Evolutionary conservation across 345 rosid species (phyloP).

Genomic region (Hibiscus tridactylites): DNA sequence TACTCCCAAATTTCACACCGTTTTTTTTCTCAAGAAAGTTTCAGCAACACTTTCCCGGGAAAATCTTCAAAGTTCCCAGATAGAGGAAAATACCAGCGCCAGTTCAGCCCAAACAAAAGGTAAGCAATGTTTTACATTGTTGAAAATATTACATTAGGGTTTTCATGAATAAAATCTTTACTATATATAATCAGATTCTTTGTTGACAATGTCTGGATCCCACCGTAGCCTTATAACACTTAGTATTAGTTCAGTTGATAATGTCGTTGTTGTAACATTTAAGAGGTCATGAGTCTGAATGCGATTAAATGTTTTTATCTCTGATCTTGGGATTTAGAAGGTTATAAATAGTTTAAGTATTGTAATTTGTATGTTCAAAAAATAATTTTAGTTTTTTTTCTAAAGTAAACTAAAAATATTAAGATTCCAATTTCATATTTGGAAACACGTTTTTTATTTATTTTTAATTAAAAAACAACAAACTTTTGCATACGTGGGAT

Average conservation of each 20-base stretch:
- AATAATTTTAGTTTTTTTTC: too few relatives aligned
- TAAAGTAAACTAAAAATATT: too few relatives aligned
- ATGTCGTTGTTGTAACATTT: too few relatives aligned
- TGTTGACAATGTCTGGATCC: neutral
- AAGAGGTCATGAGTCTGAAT: too few relatives aligned
- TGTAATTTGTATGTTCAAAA: too few relatives aligned
- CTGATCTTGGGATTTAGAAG: too few relatives aligned
- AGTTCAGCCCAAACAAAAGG: neutral
- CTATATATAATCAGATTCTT: too few relatives aligned
- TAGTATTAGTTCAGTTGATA: too few relatives aligned
- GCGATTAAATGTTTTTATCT: too few relatives aligned
- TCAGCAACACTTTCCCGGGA: neutral
- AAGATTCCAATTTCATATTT: too few relatives aligned
- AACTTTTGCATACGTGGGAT: neutral
- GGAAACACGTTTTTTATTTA: too few relatives aligned
- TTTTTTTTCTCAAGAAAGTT: neutral
- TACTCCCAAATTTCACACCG: neutral
- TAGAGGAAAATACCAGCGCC: neutral
- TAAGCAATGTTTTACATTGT: neutral
- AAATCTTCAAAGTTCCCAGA: neutral
- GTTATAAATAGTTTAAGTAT: too few relatives aligned
- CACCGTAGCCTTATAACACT: neutral
- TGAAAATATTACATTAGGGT: neutral
- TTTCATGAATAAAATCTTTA: neutral
- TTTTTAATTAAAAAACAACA: neutral